These are phyloP conservation scores for Euphrasia arctica DNA, from an alignment of 305 asterid genomes.

Conservation along the genomic window DNA sequence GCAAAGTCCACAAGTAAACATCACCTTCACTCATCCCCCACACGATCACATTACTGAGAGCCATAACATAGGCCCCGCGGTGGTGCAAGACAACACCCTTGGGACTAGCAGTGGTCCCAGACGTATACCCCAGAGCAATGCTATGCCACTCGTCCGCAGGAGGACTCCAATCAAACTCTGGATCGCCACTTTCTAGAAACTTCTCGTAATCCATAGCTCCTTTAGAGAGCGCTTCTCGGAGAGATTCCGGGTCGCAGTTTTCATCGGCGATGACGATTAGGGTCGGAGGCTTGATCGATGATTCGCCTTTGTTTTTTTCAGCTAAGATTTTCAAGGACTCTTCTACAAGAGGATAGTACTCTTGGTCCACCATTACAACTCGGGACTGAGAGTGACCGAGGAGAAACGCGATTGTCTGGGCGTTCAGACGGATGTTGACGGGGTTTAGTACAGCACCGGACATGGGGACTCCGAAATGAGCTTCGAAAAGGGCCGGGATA, in stretches of 20 bases:
- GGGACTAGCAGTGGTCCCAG: slow-evolving; percentile 76
- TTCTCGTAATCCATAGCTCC: slow-evolving; percentile 66
- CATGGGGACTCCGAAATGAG: slow-evolving; percentile 78
- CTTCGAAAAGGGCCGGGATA: slow-evolving; percentile 61
- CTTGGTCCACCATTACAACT: slow-evolving; percentile 68
- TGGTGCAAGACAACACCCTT: slow-evolving; percentile 76
- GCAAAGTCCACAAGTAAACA: slow-evolving; percentile 71
- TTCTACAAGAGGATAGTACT: slow-evolving; percentile 52
- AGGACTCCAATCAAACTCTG: slow-evolving; percentile 53
- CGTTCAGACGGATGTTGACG: slow-evolving; percentile 63
- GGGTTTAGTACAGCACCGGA: slow-evolving; percentile 71
- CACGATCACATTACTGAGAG: slow-evolving; percentile 44
- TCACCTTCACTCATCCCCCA: slow-evolving; percentile 69
- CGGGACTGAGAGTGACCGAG: slow-evolving; percentile 54
- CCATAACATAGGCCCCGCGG: slow-evolving; percentile 71
- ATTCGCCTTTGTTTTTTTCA: slow-evolving; percentile 37
- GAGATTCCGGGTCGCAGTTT: slow-evolving; percentile 43
- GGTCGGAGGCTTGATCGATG: slow-evolving; percentile 36
- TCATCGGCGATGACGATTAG: slow-evolving; percentile 55
- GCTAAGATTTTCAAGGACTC: slow-evolving; percentile 45
- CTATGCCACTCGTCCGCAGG: slow-evolving; percentile 80
- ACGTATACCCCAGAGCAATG: slow-evolving; percentile 66
- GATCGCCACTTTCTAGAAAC: slow-evolving; percentile 60
- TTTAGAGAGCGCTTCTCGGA: slow-evolving; percentile 45
- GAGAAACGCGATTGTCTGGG: slow-evolving; percentile 64